Conservation (phyloP, 352 stramenopile species). For the Globisporangium viniferum region DNA sequence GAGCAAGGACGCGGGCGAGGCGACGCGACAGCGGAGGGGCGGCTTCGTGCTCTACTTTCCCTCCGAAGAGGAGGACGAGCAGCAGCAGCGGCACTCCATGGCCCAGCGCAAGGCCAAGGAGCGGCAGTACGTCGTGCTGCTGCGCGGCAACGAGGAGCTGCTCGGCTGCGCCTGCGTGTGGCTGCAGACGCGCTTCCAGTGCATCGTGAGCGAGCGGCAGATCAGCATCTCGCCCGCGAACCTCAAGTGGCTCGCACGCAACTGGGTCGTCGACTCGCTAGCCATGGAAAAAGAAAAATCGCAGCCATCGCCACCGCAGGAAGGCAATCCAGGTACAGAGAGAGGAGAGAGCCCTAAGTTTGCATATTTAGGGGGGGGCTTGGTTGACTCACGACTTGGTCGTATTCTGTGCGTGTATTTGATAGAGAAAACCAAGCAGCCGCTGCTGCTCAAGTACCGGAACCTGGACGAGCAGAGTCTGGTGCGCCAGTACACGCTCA, state of each 20-base stretch:
- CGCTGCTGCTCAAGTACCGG: constrained; percentile 49
- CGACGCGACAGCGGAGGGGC: constrained; percentile 8
- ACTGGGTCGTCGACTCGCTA: constrained; percentile 42
- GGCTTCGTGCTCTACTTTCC: constrained; percentile 72
- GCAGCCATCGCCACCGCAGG: not conserved
- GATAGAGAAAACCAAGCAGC: constrained; percentile 23
- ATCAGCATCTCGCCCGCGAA: constrained; percentile 49
- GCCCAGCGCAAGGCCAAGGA: constrained; percentile 36
- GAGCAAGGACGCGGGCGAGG: not conserved
- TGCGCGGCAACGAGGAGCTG: constrained; percentile 55
- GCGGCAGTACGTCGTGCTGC: constrained; percentile 50
- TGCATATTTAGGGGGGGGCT: not conserved
- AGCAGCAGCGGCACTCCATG: constrained; percentile 13
- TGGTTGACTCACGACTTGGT: not conserved
- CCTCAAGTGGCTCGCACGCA: constrained; percentile 49
- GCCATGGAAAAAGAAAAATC: constrained; percentile 13
- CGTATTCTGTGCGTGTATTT: not conserved
- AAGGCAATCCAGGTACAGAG: constrained; percentile 7
- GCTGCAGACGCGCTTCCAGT: constrained; percentile 74
- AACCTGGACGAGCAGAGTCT: constrained; percentile 36
- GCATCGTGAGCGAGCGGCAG: constrained; percentile 47
- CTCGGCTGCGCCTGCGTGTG: constrained; percentile 52
- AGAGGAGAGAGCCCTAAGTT: not conserved
- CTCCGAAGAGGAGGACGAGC: constrained; percentile 27
- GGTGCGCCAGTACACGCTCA: constrained; percentile 61